Evolutionary conservation across 164 flowering plant species (phyloP).

Genomic region (Chimonanthus salicifolius): DNA sequence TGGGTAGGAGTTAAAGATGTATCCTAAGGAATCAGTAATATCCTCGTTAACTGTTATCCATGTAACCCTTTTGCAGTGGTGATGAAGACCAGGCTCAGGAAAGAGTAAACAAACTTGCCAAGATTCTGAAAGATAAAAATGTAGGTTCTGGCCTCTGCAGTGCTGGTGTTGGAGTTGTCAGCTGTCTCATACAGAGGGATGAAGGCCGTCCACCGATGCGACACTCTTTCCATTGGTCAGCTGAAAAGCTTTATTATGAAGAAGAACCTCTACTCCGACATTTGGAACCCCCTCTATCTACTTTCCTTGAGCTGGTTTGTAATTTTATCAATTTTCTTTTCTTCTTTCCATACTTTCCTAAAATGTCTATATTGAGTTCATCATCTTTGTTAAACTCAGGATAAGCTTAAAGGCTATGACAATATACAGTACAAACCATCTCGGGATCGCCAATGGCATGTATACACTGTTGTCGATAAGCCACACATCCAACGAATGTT

Average conservation of each 20-base stretch:
- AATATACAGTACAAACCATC: conserved; percentile 82
- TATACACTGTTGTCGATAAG: conserved; percentile 78
- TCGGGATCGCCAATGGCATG: conserved; percentile 97
- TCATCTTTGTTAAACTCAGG: conserved; percentile 41
- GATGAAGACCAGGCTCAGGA: conserved; percentile 99
- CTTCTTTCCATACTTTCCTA: background rate
- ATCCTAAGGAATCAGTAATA: background rate
- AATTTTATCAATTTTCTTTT: background rate
- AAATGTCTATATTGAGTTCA: background rate
- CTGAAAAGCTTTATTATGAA: conserved; percentile 63
- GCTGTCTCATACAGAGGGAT: conserved; percentile 98
- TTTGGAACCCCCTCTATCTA: conserved; percentile 97
- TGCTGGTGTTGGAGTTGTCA: conserved; percentile 81
- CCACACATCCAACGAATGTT: conserved; percentile 79
- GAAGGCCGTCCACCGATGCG: conserved; percentile 98
- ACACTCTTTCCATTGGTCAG: conserved; percentile 93
- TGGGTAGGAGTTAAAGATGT: no score
- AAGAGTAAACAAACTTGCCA: conserved; percentile 86
- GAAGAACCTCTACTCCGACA: conserved; percentile 96
- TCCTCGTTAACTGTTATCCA: background rate
- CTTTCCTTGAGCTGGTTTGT: conserved; percentile 92
- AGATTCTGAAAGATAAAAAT: conserved; percentile 81
- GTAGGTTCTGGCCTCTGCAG: conserved; percentile 57
- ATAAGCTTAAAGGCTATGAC: conserved; percentile 83
- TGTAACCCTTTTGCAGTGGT: conserved; percentile 52